phyloP scores from a whole-genome alignment of 768 basidiomycete species.

The Polyporus arcularius region DNA sequence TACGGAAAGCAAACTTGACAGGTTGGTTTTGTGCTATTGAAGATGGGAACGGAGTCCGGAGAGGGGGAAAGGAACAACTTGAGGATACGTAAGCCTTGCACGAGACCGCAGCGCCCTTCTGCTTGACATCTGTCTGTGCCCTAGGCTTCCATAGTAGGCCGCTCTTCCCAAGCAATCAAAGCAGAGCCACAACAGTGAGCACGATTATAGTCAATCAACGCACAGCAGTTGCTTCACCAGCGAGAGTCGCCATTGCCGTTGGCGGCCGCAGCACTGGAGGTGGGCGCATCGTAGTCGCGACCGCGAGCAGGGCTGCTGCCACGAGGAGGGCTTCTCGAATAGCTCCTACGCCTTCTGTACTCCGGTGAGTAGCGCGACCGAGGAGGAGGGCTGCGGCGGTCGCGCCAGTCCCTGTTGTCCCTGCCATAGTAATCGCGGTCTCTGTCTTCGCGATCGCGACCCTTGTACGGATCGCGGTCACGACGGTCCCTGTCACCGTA shows the following conservation, averaged over 20 bases:
- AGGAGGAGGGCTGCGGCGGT: conserved; percentile 73
- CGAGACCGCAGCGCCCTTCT: conserved; percentile 24
- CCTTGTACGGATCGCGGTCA: conserved; percentile 46
- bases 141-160: conserved; percentile 18
- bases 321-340: conserved; percentile 78
- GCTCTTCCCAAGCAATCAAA: conserved; percentile 30
- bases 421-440: conserved; percentile 62
- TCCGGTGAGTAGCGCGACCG: conserved; percentile 76
- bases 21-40: conserved; percentile 64
- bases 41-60: conserved; percentile 34
- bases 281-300: conserved; percentile 49
- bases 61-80: conserved; percentile 38
- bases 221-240: conserved; percentile 52
- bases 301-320: conserved; percentile 55
- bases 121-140: conserved; percentile 37
- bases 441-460: conserved; percentile 49
- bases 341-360: conserved; percentile 72
- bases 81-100: conserved; percentile 27
- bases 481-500: conserved; percentile 49
- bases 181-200: conserved; percentile 24
- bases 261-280: conserved; percentile 32
- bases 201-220: conserved; percentile 20
- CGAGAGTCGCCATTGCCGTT: conserved; percentile 47
- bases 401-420: conserved; percentile 75
- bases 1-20: conserved; percentile 61